phyloP scores from a whole-genome alignment of 208 protist genomes.

The Acanthamoeba lenticulata region DNA sequence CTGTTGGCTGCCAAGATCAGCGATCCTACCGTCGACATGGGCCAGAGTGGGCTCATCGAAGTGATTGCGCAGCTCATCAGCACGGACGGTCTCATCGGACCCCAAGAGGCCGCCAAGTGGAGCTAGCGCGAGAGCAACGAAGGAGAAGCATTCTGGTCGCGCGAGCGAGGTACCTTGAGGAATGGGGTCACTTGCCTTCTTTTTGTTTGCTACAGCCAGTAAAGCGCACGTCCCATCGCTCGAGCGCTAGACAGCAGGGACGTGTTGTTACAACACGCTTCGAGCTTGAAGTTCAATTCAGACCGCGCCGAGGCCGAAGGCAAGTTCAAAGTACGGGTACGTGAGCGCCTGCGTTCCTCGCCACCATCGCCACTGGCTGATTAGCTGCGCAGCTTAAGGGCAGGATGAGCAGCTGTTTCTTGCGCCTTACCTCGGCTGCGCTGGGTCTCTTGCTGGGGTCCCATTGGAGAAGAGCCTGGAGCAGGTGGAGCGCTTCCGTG shows the following conservation, averaged over 20 bases:
- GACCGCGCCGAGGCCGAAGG: neutral
- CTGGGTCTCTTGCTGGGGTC: neutral
- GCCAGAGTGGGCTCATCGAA: neutral
- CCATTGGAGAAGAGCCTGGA: neutral
- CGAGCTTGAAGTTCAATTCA: neutral
- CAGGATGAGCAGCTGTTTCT: neutral
- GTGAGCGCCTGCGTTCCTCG: neutral
- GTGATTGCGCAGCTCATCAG: constrained; percentile 52
- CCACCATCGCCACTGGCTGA: neutral
- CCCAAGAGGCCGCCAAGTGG: constrained; percentile 19
- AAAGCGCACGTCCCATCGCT: neutral
- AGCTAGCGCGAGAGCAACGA: too few species aligned
- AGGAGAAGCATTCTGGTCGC: too few species aligned
- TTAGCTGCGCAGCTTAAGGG: neutral
- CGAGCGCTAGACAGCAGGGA: neutral
- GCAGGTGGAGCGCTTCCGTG: neutral
- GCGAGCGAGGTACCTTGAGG: too few species aligned
- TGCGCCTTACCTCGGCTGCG: neutral
- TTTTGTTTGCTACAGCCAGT: too few species aligned
- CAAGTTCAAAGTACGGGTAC: constrained; percentile 31
- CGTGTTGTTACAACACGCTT: neutral
- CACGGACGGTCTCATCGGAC: constrained; percentile 56
- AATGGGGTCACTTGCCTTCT: too few species aligned
- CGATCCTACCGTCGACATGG: constrained; percentile 43
- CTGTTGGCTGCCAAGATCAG: constrained; percentile 64